Conservation (phyloP, 2,329 filamentous ascomycete species). For the Helminthosporium solani region DNA sequence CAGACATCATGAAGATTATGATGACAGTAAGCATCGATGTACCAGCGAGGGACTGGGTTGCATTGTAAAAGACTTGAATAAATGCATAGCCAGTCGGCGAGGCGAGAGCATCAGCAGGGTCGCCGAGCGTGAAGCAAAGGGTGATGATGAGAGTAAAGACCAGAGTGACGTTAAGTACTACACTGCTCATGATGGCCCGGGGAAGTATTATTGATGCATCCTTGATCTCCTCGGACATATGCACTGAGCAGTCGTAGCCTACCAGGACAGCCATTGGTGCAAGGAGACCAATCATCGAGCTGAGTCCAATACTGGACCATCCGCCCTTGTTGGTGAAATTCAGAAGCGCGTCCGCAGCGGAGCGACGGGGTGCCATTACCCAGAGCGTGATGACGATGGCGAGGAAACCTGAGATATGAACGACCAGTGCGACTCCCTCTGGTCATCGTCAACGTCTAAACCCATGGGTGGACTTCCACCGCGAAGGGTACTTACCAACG, state of each 20-base stretch:
- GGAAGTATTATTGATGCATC: constrained; percentile 38
- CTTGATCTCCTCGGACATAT: constrained; percentile 45
- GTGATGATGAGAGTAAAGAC: constrained; percentile 39
- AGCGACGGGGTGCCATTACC: constrained; percentile 21
- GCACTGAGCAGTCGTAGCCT: constrained; percentile 32
- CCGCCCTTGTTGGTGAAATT: constrained; percentile 34
- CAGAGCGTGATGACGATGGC: constrained; percentile 38
- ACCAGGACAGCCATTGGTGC: constrained; percentile 29
- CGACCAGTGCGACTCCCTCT: constrained; percentile 18
- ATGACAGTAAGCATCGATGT: constrained; percentile 24
- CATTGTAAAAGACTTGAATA: constrained; percentile 38
- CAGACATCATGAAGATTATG: constrained; percentile 20
- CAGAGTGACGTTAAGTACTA: constrained; percentile 37
- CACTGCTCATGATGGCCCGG: constrained; percentile 38
- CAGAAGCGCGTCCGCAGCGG: constrained; percentile 21
- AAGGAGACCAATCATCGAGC: constrained; percentile 38
- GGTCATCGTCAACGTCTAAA: neutral
- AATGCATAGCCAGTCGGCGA: constrained; percentile 39
- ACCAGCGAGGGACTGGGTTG: constrained; percentile 15
- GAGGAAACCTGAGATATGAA: constrained; percentile 46
- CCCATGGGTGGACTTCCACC: constrained; percentile 33
- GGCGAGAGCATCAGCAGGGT: constrained; percentile 27
- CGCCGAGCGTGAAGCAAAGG: constrained; percentile 38
- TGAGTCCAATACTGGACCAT: constrained; percentile 37
- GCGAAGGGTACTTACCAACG: constrained; percentile 22